Evolutionary conservation across 352 stramenopile species (phyloP), one percentile per base, ranked within the genome.

Genomic region (Globisporangium acanthophoron): DNA sequence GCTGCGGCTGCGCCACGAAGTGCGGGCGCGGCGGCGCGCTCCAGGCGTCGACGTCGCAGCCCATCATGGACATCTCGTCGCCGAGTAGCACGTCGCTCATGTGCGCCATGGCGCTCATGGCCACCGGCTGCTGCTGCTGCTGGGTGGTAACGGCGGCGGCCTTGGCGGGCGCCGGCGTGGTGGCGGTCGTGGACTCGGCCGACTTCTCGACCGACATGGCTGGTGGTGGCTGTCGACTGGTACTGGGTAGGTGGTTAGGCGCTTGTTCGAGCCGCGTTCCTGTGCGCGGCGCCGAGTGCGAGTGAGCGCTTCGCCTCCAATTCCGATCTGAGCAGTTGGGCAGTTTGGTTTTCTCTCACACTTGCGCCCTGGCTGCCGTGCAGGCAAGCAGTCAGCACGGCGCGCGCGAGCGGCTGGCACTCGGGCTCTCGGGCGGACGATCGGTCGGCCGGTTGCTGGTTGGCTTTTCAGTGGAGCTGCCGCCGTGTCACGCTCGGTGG

Each of bases 21-120:
- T 78, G 68, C 41, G 71, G 65, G 8, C 67, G 64, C 41, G n/a
- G 11, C 44, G 44, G 5, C n/a, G 44, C 24, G 21, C 49, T 75
- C 74, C 80, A 90, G 6, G 69, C 61, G 52, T 85, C 74, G 29
- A 87, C 74, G 46, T 90, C 78, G 44, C 74, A 71, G 60, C 73
- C 73, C 73, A 91, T 87, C 67, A 89, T 84, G 40, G 64, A 66
- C 58, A 89, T 85, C 33, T 79, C 70, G 40, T 87, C 77, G 37
- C 66, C 71, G 0, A 91, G 73, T 37, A 91, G 65, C 59, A 80
- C 74, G 62, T 91, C 77, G 40, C 69, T 64, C 48, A 59, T 43
- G 13, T 54, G 52, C 35, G 60, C 57, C 55, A 69, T 73, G 41
- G 64, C 52, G 52, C 12, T 65, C 41, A 64, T 66, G 6, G 54